phyloP scores from a whole-genome alignment of 1,284 basidiomycete genomes.

The Malassezia furfur region DNA sequence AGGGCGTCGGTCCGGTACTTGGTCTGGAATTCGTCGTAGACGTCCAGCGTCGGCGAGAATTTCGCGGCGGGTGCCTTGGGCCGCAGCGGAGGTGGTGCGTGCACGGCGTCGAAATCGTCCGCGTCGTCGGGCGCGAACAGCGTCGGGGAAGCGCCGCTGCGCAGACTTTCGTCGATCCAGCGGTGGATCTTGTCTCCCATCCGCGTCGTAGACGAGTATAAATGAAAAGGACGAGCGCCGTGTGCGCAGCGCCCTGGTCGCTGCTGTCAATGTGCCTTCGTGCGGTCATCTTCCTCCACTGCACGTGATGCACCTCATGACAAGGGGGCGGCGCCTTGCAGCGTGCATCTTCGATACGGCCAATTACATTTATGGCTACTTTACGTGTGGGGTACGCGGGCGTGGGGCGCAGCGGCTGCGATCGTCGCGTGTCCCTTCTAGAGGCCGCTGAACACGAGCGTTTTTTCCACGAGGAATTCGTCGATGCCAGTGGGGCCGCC shows the following conservation, averaged over 20 bases:
- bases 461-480: slow-evolving; percentile 54
- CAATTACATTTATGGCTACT: too few relatives aligned
- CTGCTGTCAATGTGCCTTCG: too few relatives aligned
- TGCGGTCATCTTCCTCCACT: too few relatives aligned
- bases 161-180: neutral
- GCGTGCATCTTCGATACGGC: too few relatives aligned
- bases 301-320: neutral
- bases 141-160: neutral
- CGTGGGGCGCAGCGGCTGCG: too few relatives aligned
- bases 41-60: neutral
- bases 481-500: slow-evolving; percentile 66
- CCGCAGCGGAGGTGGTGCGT: neutral
- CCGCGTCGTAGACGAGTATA: too few relatives aligned
- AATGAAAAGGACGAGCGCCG: too few relatives aligned
- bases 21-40: neutral
- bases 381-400: too few relatives aligned
- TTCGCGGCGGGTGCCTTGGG: neutral
- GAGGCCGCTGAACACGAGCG: slow-evolving; percentile 30
- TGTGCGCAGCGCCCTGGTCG: too few relatives aligned
- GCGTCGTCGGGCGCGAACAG: neutral
- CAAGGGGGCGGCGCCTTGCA: neutral
- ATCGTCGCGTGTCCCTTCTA: too few relatives aligned
- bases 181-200: slow-evolving; percentile 1
- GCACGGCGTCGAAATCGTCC: neutral
- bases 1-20: neutral